Conservation (phyloP, 257 asterid species). For the Solanum pennellii region DNA sequence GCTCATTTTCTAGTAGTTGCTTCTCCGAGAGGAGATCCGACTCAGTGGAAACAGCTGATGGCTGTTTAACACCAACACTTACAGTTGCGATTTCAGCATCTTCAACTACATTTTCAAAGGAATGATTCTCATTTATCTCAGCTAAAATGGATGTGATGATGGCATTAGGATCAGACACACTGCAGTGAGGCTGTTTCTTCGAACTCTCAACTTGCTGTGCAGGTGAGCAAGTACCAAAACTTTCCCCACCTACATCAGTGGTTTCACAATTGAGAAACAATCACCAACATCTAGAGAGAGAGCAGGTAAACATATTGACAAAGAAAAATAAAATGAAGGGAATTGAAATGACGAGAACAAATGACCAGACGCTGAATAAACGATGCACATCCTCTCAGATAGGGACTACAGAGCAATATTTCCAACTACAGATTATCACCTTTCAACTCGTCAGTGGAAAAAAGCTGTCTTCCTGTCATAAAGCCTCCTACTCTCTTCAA, state of each 20-base stretch:
- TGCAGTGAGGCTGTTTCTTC: slow-evolving; percentile 3
- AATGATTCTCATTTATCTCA: not conserved
- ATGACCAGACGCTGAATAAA: not conserved
- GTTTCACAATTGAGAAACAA: not conserved
- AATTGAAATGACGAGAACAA: not conserved
- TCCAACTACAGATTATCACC: slow-evolving; percentile 13
- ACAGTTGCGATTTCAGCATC: not conserved
- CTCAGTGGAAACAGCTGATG: not conserved
- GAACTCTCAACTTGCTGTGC: slow-evolving; percentile 11
- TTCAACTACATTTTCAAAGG: slow-evolving; percentile 1
- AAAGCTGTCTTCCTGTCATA: slow-evolving; percentile 4
- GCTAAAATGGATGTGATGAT: not conserved
- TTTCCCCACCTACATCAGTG: slow-evolving; percentile 20
- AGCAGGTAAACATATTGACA: not conserved
- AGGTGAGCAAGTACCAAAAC: slow-evolving; percentile 2
- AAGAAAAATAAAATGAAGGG: not conserved
- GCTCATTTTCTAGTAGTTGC: slow-evolving; percentile 10
- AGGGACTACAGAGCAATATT: not conserved
- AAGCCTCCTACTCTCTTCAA: slow-evolving; percentile 10
- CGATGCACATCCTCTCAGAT: not conserved
- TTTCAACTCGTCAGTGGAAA: slow-evolving; percentile 7
- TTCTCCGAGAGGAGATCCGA: slow-evolving; percentile 6
- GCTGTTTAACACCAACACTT: not conserved
- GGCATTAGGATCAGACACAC: not conserved
- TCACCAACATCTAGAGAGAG: not conserved